phyloP scores from a whole-genome alignment of 179 eudicot genomes.

The Vitellaria paradoxa region DNA sequence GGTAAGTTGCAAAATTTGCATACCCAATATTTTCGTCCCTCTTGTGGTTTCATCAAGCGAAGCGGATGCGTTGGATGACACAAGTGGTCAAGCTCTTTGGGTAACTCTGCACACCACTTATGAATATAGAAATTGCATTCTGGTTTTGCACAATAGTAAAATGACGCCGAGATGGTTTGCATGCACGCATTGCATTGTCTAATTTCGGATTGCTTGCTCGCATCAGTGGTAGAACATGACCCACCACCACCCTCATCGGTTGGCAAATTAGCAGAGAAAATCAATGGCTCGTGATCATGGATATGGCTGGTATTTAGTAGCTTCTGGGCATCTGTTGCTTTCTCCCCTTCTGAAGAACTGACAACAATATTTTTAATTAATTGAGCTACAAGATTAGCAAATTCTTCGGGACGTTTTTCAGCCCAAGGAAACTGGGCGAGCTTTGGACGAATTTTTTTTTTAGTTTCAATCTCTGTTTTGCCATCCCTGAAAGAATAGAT shows the following conservation, averaged over 20 bases:
- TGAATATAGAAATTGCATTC: background rate
- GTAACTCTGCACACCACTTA: background rate
- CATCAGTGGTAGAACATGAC: background rate
- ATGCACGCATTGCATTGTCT: background rate
- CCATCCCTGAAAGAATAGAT: background rate
- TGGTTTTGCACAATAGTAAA: background rate
- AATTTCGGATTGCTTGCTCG: background rate
- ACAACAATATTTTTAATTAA: background rate
- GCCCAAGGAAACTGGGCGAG: background rate
- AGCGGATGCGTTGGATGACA: background rate
- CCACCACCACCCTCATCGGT: background rate
- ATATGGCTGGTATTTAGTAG: background rate
- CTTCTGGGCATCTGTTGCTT: background rate
- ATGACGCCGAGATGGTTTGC: background rate
- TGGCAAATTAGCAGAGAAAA: background rate
- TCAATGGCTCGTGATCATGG: background rate
- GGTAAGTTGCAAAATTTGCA: background rate
- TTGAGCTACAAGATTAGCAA: too few species aligned
- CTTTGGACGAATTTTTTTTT: background rate
- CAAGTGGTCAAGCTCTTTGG: background rate
- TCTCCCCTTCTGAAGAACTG: background rate
- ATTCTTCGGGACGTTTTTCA: background rate
- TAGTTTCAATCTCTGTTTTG: background rate
- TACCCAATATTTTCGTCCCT: too few species aligned
- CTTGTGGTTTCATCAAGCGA: background rate